Base-by-base conservation (phyloP, 176 grass and related monocot species). In the Tuctoria greenei region DNA sequence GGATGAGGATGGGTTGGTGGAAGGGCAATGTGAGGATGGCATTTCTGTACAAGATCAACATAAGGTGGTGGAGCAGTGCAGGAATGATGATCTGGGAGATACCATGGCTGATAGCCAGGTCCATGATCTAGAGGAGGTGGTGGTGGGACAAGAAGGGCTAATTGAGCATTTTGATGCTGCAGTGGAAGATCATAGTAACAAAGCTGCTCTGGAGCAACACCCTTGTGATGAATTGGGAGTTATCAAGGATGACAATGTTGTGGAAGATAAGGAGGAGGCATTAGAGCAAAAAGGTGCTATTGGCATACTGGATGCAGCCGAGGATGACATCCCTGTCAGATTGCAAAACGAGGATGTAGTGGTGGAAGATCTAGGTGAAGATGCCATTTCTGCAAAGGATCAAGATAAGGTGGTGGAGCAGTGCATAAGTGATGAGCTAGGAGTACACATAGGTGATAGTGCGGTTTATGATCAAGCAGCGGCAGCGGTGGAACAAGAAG, bases 121-220 rank as follows among this genome's bases (percentile, higher is more conserved):
- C 10, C 34, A 62, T 2, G 25, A 62, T 45, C 38, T 23, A 20
- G 38, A 66, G 34, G 41, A 35, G 8, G 10, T 47, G 58, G 41
- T 63, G 73, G 25, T 74, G 71, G 71, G 57, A 1, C 52, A 31
- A 45, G 20, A 61, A 43, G 40, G 25, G 2, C 1, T 3, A 35
- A 47, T 10, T 4, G 24, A 35, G 25, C 26, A 61, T 63, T 44
- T 2, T 26, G 27, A 25, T 62, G 57, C 40, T 75, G 17, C 49
- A 14, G 66, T 77, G 42, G 24, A 17, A 9, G 60, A 14, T 69
- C 47, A 13, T 18, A 25, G 47, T 51, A 38, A 44, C 12, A 44
- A 41, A 10, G 12, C 16, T 38, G 13, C 61, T 52, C 34, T 65
- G 21, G 61, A 77, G 49, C 61, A 77, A 65, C 50, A 28, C 74